Base-by-base conservation (phyloP, 208 protist species). In the Leishmania turanica region DNA sequence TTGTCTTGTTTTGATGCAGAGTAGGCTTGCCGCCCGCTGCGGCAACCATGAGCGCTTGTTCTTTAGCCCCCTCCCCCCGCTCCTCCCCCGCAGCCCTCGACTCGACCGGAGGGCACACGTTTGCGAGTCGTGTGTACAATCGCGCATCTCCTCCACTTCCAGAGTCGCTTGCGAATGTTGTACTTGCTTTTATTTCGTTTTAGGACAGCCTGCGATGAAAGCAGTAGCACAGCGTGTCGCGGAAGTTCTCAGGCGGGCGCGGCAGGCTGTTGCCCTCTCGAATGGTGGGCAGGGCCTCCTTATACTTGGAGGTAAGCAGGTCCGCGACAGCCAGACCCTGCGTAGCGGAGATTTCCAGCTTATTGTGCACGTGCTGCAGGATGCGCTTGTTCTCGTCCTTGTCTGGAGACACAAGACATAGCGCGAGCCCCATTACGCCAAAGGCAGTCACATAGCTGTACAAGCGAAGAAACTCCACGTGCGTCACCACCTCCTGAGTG, bases 391-490 rank as follows among this genome's bases (percentile, higher is more conserved):
- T 85, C 76, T 95, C 89, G 53, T 94, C 91, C 34, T 84, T 88
- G 65, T 85, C 82, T 54, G 79, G 72, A n/a, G 85, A 86, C 47
- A 85, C 66, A 34, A 97, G 87, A 72, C 92, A 95, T 45, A 93
- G 85, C 45, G 90, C 91, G 13, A 96, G 86, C 2, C 80, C 88
- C 37, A 94, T 65, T 42, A 95, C 87, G 47, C 90, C 88, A 54
- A 94, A 84, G 37, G 93, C 91, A 21, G 83, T 93, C 7, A 95
- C 90, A 78, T 92, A 87, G 83, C 87, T 90, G 58, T 84, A 80
- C 56, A 95, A 76, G 34, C 90, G 91, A n/a, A 97, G 83, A 66
- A 97, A 97, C 84, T 97, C 91, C 9, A 94, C 93, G 75, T 97
- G 90, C 0, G 84, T 90, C 7, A 95, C 90, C 31, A 91, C 87